Evolutionary conservation across 1,139 yeast genomes (phyloP), one percentile per base, ranked within the genome.

Genomic region (Suhomyces chickasaworum): DNA sequence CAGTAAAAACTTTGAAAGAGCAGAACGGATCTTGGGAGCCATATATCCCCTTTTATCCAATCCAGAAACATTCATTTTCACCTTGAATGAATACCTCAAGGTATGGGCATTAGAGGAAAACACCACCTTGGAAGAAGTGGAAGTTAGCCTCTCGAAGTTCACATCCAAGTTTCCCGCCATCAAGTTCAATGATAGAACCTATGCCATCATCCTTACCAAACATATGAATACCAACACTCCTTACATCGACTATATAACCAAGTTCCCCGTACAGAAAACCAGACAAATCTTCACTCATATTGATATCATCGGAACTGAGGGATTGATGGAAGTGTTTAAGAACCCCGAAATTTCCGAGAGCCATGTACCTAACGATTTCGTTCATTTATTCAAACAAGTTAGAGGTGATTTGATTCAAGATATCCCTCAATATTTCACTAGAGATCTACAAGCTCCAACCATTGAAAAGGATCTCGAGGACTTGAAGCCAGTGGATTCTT

Each of bases 221-320:
- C 44, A 54, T 41, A 42, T 54, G 44, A 37, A 43, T 15, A 42
- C 49, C 10, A 47, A 45, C n/a, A 47, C 52, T 7, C 51, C 57
- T 6, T 48, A 53, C 41, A 39, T 42, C 21, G 48, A 42, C 25
- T 52, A 41, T 29, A 36, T 56, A 20, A 36, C 44, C 30, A 39
- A 38, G n/a, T 50, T 69, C 46, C 60, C 67, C 50, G 62, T 42
- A 15, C 48, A 41, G 21, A 51, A 47, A 33, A 45, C 60, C 15
- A 55, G 58, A 35, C 77, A 73, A 21, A 66, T 87, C n/a, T 69
- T 89, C 44, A 63, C 75, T 29, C 82, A 86, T 58, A 76, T 84
- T 22, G 96, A 89, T 58, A 71, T 88, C 7, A 69, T 91, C 29
- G 88, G 91, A 0, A 70, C 84, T 3, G 79, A 80, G n/a, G 82